phyloP scores from a whole-genome alignment of 2,329 filamentous ascomycete genomes.

The Penicillium paneum region DNA sequence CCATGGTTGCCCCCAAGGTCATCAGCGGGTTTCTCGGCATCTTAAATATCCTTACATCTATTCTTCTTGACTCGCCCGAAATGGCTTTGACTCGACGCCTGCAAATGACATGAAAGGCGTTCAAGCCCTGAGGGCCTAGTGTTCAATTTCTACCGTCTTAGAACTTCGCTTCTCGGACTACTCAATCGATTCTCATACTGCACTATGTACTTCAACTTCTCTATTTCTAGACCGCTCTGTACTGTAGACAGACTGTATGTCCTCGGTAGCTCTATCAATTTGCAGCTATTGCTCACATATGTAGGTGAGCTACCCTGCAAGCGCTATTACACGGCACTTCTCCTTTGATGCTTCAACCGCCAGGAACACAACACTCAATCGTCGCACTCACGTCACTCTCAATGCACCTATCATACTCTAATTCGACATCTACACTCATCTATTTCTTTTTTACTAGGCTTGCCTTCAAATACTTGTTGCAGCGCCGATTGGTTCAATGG shows the following conservation, averaged over 20 bases:
- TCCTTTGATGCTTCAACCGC: background rate
- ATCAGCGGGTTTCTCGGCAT: no score
- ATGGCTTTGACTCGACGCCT: background rate
- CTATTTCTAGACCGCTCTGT: background rate
- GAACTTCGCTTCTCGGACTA: background rate
- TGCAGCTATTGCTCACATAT: background rate
- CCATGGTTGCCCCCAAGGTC: background rate
- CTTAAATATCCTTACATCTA: background rate
- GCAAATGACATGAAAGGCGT: background rate
- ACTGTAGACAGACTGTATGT: background rate
- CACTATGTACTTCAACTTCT: background rate
- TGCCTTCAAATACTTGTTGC: background rate
- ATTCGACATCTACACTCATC: background rate
- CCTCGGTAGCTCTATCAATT: background rate
- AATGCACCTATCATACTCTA: no score
- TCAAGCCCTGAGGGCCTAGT: background rate
- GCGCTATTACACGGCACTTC: background rate
- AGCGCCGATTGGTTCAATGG: background rate
- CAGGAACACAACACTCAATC: background rate
- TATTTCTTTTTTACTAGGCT: background rate
- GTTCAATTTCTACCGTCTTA: background rate
- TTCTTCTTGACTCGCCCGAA: no score
- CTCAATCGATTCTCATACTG: background rate
- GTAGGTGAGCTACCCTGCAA: background rate
- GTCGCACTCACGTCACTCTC: background rate